A percentile compares a stretch with the other conserved stretches of the same genome.
phyloP scores from a whole-genome alignment of 805 yeast genomes.

The Pichia pseudocactophila region DNA sequence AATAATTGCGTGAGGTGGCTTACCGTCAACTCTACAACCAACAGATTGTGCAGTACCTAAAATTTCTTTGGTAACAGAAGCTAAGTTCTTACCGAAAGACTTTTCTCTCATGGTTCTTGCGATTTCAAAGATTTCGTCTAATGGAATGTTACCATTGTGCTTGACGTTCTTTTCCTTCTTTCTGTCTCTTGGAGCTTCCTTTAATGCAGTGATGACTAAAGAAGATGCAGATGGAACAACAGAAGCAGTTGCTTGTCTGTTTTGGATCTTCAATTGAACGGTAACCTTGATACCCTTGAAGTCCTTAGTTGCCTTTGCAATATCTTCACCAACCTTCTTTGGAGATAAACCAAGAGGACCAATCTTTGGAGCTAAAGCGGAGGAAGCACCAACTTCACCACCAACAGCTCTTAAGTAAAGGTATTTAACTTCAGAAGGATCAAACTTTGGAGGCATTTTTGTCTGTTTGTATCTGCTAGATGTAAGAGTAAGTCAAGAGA shows the following conservation, averaged over 20 bases:
- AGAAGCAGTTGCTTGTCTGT: conserved; percentile 98
- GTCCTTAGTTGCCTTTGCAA: conserved; percentile 98
- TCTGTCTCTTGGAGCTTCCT: conserved; percentile 99
- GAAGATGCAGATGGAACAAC: conserved; percentile 99
- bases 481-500: not conserved
- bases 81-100: conserved; percentile 95
- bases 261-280: conserved; percentile 96
- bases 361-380: conserved; percentile 99
- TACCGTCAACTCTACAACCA: conserved; percentile 98
- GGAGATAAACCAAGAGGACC: conserved; percentile 99
- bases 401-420: conserved; percentile 99
- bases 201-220: conserved; percentile 95
- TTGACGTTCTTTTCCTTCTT: conserved; percentile 99
- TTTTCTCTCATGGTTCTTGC: conserved; percentile 97
- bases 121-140: conserved; percentile 92
- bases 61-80: conserved; percentile 96
- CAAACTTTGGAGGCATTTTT: conserved; percentile 95
- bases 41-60: conserved; percentile 99
- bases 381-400: conserved; percentile 99
- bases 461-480: conserved; percentile 2
- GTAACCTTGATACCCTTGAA: conserved; percentile 99
- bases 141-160: conserved; percentile 98
- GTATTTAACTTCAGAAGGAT: conserved; percentile 97
- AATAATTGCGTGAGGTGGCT: conserved; percentile 98
- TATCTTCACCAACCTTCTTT: conserved; percentile 99